Base-by-base conservation (phyloP, 2,329 filamentous ascomycete species). In the Calonectria crousiana region DNA sequence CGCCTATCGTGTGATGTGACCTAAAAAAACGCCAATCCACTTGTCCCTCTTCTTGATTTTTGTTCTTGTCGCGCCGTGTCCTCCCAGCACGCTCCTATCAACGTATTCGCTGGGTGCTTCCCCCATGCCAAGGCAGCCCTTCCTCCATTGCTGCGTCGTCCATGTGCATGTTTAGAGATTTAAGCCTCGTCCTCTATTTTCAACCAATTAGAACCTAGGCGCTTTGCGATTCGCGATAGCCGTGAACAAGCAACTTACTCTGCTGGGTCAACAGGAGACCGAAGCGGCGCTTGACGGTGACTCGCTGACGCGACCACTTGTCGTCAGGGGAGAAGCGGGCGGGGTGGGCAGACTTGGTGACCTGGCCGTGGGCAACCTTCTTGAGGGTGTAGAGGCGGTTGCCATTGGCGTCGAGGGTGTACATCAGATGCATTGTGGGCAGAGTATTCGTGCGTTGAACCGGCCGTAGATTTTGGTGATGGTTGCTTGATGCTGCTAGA, bases 261-360 rank as follows among this genome's bases (percentile, higher is more conserved):
- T 88, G 93, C 90, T 98, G 95, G 69, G 94, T 97, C 84, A 98
- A 88, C 76, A 98, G 92, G 77, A 98, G 90, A 64, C 93, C 93
- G 84, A 98, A 98, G 83, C 97, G 91, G 89, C 95, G 95, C 93
- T 98, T 98, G 82, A 98, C 90, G 26, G 95, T 97, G 65, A 98
- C 95, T 81, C 97, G 93, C 88, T 98, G 96, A 84, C 95, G 94
- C 83, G 95, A 98, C 91, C 97, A 98, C 90, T 98, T 98, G 90
- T 99, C 97, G 87, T 99, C 97, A 77, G 97, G 97, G 60, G 95
- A 98, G 90, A 98, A 99, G 80, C 97, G 92, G 53, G 97, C 97
- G 60, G 97, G 96, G 88, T 98, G 96, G 71, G 97, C 97, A 69
- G 94, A 97, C 90, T 98, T 98, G 85, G 96, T 98, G 83, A 98